Percentiles rank a stretch among this genome's conserved stretches.
phyloP scores from a whole-genome alignment of 352 stramenopile genomes.

The Globisporangium solare region DNA sequence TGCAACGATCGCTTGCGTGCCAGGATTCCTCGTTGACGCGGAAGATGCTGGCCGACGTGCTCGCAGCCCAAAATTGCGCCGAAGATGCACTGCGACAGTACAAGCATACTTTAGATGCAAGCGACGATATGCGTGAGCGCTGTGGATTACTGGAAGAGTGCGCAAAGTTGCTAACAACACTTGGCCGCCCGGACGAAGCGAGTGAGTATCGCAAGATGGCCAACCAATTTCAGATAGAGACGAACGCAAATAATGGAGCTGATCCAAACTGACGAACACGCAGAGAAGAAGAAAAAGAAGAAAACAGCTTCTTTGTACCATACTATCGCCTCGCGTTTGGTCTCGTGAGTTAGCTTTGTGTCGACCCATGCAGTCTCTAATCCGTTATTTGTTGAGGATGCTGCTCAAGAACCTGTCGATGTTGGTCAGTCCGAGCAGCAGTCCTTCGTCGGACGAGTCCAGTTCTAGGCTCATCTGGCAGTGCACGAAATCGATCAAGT shows the following conservation, averaged over 20 bases:
- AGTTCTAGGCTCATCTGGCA: conserved; percentile 59
- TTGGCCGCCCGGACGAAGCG: conserved; percentile 67
- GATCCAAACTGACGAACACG: not conserved
- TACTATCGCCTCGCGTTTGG: conserved; percentile 3
- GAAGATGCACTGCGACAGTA: conserved; percentile 72
- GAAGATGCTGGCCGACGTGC: conserved; percentile 74
- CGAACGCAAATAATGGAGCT: not conserved
- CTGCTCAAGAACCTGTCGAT: conserved; percentile 41
- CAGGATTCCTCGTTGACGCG: conserved; percentile 73
- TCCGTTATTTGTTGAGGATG: conserved; percentile 20
- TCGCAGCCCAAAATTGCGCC: conserved; percentile 75
- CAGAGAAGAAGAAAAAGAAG: conserved; percentile 4
- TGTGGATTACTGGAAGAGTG: conserved; percentile 54
- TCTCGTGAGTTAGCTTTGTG: not conserved
- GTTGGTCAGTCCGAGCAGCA: conserved; percentile 64
- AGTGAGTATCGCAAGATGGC: conserved; percentile 60
- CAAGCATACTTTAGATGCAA: conserved; percentile 44
- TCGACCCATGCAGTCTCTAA: not conserved
- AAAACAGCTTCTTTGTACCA: conserved; percentile 5
- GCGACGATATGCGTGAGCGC: conserved; percentile 33
- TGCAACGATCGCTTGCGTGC: conserved; percentile 56
- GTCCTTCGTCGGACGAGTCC: conserved; percentile 48
- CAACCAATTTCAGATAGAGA: conserved; percentile 30
- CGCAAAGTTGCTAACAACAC: conserved; percentile 54
- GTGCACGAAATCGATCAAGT: conserved; percentile 79